These are phyloP conservation scores for Grosmannia serpens DNA, from an alignment of 2,329 filamentous ascomycete species.

Conservation along the genomic window DNA sequence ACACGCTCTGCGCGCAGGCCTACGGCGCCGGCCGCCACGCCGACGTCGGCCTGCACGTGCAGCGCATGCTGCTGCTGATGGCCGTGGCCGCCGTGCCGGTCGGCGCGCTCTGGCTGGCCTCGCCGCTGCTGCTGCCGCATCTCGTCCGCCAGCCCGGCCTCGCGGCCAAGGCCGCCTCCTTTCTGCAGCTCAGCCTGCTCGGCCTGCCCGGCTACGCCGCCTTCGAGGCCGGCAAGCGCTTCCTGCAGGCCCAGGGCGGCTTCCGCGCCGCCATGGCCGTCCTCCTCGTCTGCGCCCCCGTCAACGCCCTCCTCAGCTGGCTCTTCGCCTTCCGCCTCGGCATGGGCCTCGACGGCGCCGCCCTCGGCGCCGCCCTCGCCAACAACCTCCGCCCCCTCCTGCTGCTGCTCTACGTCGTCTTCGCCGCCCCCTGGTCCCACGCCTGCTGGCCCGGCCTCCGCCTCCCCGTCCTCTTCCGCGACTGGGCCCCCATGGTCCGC, in stretches of 20 bases:
- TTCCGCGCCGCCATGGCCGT: slow-evolving; percentile 50
- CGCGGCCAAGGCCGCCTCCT: slow-evolving; percentile 55
- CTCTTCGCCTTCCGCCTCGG: slow-evolving; percentile 58
- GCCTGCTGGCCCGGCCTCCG: slow-evolving; percentile 82
- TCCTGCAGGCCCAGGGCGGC: slow-evolving; percentile 64
- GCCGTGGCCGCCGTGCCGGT: slow-evolving; percentile 58
- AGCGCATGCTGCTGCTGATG: slow-evolving; percentile 62
- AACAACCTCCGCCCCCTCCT: slow-evolving; percentile 66
- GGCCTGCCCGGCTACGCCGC: slow-evolving; percentile 63
- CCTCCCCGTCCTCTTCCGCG: slow-evolving; percentile 19
- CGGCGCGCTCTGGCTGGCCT: slow-evolving; percentile 50
- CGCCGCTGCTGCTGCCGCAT: slow-evolving; percentile 42
- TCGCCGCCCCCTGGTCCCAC: slow-evolving; percentile 48
- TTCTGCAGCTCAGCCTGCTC: slow-evolving; percentile 54
- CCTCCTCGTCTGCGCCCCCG: slow-evolving; percentile 38
- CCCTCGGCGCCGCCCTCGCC: slow-evolving; percentile 67
- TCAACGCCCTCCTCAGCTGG: slow-evolving; percentile 67
- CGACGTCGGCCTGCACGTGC: slow-evolving; percentile 59
- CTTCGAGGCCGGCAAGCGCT: slow-evolving; percentile 66
- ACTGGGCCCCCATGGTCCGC: slow-evolving; percentile 52
- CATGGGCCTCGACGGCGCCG: slow-evolving; percentile 68
- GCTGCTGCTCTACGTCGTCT: slow-evolving; percentile 68
- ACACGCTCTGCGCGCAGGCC: slow-evolving; percentile 63
- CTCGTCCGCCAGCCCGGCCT: slow-evolving; percentile 37
- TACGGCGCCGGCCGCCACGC: slow-evolving; percentile 60